phyloP scores from a whole-genome alignment of 257 asterid species.

The Solanum ossicruentum region DNA sequence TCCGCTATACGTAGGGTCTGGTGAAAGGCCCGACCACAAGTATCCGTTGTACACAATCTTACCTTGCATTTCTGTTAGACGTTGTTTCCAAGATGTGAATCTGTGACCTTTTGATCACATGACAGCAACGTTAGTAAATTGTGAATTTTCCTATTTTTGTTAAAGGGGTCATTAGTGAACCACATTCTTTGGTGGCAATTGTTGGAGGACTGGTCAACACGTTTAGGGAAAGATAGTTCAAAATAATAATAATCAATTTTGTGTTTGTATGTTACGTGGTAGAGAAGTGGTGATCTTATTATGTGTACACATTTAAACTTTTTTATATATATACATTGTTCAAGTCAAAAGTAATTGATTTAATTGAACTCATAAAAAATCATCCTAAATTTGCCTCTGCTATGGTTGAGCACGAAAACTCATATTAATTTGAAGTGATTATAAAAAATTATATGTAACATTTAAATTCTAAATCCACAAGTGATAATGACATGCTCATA shows the following conservation, averaged over 20 bases:
- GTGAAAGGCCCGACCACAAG: too few relatives aligned
- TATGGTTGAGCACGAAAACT: not conserved
- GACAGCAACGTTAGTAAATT: not conserved
- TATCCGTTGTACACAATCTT: rapidly evolving
- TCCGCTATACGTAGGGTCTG: too few relatives aligned
- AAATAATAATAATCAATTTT: not conserved
- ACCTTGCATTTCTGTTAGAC: too few relatives aligned
- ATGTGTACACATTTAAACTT: not conserved
- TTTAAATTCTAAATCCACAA: not conserved
- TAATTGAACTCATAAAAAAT: not conserved
- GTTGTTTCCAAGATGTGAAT: too few relatives aligned
- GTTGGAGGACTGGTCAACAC: not conserved
- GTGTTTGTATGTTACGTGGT: not conserved
- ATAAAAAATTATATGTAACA: not conserved
- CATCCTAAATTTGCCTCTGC: not conserved
- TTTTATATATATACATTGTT: too few relatives aligned
- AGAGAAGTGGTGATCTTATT: not conserved
- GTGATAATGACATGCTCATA: not conserved
- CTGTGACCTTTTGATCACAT: too few relatives aligned
- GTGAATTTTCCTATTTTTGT: not conserved
- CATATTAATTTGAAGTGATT: not conserved
- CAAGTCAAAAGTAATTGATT: not conserved
- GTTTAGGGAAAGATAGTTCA: not conserved
- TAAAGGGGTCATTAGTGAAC: not conserved
- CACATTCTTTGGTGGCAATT: not conserved